phyloP scores from a whole-genome alignment of 495 filamentous ascomycete genomes.

The Paragyromitra xinjiangensis region DNA sequence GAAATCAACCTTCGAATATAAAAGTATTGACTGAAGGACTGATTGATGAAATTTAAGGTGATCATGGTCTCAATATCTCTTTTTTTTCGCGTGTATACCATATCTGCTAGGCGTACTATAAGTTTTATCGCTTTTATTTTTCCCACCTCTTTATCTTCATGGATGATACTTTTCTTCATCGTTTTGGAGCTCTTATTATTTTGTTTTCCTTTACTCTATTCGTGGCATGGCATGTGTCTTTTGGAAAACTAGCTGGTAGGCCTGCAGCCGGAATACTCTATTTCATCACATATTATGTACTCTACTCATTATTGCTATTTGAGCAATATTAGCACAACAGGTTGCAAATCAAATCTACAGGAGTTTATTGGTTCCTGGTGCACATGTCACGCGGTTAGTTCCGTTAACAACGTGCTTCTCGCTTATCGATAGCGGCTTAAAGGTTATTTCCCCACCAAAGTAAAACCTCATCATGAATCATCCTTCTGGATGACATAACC shows the following conservation, averaged over 20 bases:
- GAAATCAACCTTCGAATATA: not conserved
- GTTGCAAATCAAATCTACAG: not conserved
- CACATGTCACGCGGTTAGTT: constrained; percentile 3
- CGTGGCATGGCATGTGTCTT: not conserved
- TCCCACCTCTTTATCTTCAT: not conserved
- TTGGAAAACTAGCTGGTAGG: not conserved
- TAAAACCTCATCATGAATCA: constrained; percentile 2
- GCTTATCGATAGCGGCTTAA: constrained; percentile 24
- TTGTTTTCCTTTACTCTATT: constrained; percentile 12
- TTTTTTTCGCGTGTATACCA: constrained; percentile 8
- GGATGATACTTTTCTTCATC: not conserved
- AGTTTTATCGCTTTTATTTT: constrained; percentile 21
- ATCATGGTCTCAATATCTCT: not conserved
- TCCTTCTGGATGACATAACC: constrained; percentile 14
- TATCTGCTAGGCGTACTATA: constrained; percentile 18
- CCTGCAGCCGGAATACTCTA: not conserved
- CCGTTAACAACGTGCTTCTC: constrained; percentile 11
- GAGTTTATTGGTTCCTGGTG: constrained; percentile 1
- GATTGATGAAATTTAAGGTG: not conserved
- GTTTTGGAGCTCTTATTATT: not conserved
- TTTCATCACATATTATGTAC: constrained; percentile 4
- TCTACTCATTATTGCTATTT: constrained; percentile 9
- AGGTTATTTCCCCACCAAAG: not conserved
- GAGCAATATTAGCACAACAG: not conserved
- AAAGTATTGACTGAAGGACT: not conserved